Conservation (phyloP, 768 basidiomycete genomes). For the Boletus rubescentipes region DNA sequence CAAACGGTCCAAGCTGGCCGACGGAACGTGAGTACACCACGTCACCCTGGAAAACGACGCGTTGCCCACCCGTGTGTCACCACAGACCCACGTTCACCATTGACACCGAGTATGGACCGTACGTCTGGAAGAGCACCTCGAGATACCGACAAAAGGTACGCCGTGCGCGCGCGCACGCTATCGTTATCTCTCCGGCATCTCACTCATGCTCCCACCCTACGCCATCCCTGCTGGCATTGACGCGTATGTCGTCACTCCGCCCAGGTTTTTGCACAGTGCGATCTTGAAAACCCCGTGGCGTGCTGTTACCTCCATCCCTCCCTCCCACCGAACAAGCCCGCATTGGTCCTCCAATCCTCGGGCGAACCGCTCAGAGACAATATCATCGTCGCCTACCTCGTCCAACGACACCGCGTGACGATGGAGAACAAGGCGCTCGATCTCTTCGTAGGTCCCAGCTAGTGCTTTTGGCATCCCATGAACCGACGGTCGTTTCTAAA, state of each 20-base stretch:
- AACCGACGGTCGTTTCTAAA: background rate
- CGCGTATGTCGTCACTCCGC: background rate
- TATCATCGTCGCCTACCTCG: conserved; percentile 27
- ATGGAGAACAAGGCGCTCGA: conserved; percentile 27
- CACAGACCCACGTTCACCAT: conserved; percentile 21
- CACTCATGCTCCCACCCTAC: background rate
- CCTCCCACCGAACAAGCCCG: conserved; percentile 10
- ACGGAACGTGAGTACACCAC: conserved; percentile 22
- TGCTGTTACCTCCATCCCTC: conserved; percentile 18
- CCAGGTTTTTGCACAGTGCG: conserved; percentile 26
- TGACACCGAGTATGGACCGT: conserved; percentile 23
- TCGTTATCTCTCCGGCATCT: background rate
- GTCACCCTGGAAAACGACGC: background rate
- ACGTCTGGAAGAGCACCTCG: conserved; percentile 28
- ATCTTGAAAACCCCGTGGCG: conserved; percentile 24
- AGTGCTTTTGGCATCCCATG: background rate
- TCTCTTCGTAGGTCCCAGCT: conserved; percentile 23
- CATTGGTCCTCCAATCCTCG: conserved; percentile 20
- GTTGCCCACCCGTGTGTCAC: background rate
- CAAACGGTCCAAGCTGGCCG: conserved; percentile 22
- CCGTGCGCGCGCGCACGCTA: no score
- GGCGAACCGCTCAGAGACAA: conserved; percentile 32
- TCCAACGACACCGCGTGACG: conserved; percentile 26
- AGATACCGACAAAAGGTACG: conserved; percentile 24
- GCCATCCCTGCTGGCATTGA: background rate